phyloP scores from a whole-genome alignment of 495 filamentous ascomycete genomes.

The Aspergillus panamensis region DNA sequence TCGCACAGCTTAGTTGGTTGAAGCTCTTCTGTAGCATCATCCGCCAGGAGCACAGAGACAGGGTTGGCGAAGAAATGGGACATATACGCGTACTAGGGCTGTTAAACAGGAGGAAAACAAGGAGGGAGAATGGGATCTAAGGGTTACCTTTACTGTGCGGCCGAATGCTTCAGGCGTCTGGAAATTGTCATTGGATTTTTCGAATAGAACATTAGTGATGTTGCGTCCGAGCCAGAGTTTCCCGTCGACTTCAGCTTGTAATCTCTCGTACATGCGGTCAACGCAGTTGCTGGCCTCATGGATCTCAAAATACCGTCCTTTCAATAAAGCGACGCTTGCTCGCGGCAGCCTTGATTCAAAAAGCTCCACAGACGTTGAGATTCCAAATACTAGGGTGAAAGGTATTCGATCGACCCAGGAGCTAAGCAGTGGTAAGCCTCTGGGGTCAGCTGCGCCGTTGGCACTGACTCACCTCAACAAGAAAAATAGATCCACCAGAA shows the following conservation, averaged over 20 bases:
- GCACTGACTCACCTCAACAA: constrained; percentile 62
- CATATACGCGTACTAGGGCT: constrained; percentile 81
- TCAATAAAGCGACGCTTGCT: constrained; percentile 62
- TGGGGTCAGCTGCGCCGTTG: neutral
- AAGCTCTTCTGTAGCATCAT: constrained; percentile 29
- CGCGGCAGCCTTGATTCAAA: constrained; percentile 84
- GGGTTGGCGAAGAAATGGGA: constrained; percentile 92
- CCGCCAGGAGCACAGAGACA: constrained; percentile 60
- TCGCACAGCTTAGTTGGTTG: constrained; percentile 60
- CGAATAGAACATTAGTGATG: constrained; percentile 60
- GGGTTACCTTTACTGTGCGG: constrained; percentile 69
- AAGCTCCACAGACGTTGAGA: constrained; percentile 86
- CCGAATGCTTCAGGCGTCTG: constrained; percentile 80
- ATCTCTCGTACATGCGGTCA: constrained; percentile 71
- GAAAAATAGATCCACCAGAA: constrained; percentile 74
- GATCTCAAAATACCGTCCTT: constrained; percentile 80
- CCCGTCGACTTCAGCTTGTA: constrained; percentile 53
- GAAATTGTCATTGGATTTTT: constrained; percentile 79
- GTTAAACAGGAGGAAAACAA: constrained; percentile 9
- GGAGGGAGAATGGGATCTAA: neutral
- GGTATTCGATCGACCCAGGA: constrained; percentile 89
- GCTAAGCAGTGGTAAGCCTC: constrained; percentile 39
- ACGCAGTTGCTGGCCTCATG: constrained; percentile 70
- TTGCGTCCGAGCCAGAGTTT: constrained; percentile 66
- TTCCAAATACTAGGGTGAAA: constrained; percentile 79